These are phyloP conservation scores for Fusarium albosuccineum DNA, from an alignment of 2,329 filamentous ascomycete species.

Conservation along the genomic window DNA sequence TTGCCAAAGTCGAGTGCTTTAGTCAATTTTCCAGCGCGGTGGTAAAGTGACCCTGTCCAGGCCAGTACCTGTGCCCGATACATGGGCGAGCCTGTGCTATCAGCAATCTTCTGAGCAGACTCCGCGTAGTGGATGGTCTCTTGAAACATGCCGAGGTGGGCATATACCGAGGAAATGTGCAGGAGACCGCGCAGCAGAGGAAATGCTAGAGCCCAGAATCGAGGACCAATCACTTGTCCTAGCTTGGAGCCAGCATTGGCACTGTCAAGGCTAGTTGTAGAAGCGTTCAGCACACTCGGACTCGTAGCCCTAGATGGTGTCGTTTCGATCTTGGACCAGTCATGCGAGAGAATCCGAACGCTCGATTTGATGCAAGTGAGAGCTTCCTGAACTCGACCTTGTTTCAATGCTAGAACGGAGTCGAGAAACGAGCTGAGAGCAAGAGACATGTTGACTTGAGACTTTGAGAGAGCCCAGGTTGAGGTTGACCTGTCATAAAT, in stretches of 20 bases:
- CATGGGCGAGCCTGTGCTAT: conserved; percentile 73
- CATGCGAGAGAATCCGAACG: conserved; percentile 67
- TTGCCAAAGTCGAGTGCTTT: conserved; percentile 69
- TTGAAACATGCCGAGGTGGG: conserved; percentile 86
- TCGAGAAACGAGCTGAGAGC: conserved; percentile 64
- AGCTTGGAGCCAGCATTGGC: conserved; percentile 41
- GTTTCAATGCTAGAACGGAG: conserved; percentile 74
- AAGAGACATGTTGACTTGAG: conserved; percentile 49
- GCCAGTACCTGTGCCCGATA: conserved; percentile 67
- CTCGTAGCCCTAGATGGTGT: conserved; percentile 30
- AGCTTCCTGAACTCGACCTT: conserved; percentile 70
- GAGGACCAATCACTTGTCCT: conserved; percentile 59
- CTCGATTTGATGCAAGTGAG: conserved; percentile 69
- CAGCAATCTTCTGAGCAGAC: conserved; percentile 82
- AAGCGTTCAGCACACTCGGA: conserved; percentile 47
- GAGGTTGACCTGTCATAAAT: conserved; percentile 49
- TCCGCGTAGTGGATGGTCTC: conserved; percentile 92
- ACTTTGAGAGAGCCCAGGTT: conserved; percentile 52
- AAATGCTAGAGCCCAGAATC: conserved; percentile 84
- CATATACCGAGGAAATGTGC: conserved; percentile 82
- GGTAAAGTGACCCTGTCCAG: conserved; percentile 68
- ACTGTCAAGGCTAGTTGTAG: conserved; percentile 47
- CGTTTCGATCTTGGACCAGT: conserved; percentile 67
- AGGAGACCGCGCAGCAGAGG: conserved; percentile 78
- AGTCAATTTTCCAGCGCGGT: conserved; percentile 69